phyloP scores from a whole-genome alignment of 768 basidiomycete species.

The Lentinula raphanica region DNA sequence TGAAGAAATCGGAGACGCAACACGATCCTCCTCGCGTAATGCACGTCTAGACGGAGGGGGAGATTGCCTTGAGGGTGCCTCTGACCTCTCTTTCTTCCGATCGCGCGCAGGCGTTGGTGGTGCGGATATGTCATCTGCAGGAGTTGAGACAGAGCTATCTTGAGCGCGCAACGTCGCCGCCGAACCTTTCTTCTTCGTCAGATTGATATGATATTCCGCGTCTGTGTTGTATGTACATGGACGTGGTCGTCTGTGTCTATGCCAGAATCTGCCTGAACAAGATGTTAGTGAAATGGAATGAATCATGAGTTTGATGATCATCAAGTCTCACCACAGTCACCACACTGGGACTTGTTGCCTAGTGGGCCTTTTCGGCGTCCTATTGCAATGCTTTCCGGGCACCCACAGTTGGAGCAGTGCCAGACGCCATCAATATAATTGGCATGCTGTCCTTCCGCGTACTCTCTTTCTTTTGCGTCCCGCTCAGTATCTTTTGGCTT shows the following conservation, averaged over 20 bases:
- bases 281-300: constrained; percentile 7
- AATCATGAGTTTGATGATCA: constrained; percentile 3
- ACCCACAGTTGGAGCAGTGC: constrained; percentile 95
- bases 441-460: constrained; percentile 75
- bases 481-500: constrained; percentile 69
- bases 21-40: constrained; percentile 43
- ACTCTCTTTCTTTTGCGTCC: constrained; percentile 81
- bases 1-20: constrained; percentile 65
- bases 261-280: constrained; percentile 79
- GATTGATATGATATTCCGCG: constrained; percentile 59
- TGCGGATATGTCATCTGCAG: constrained; percentile 35
- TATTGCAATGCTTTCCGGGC: constrained; percentile 80
- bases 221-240: constrained; percentile 79
- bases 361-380: constrained; percentile 86
- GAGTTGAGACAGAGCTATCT: constrained; percentile 32
- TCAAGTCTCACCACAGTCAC: constrained; percentile 74
- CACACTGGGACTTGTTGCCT: constrained; percentile 88
- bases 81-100: constrained; percentile 32
- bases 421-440: constrained; percentile 82
- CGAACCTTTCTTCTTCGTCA: constrained; percentile 56
- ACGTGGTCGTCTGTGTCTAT: constrained; percentile 75
- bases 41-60: constrained; percentile 24
- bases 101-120: constrained; percentile 48
- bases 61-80: constrained; percentile 23
- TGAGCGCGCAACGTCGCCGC: constrained; percentile 45